Conservation (phyloP, 2,329 filamentous ascomycete species). For the Rhinocladiella similis region DNA sequence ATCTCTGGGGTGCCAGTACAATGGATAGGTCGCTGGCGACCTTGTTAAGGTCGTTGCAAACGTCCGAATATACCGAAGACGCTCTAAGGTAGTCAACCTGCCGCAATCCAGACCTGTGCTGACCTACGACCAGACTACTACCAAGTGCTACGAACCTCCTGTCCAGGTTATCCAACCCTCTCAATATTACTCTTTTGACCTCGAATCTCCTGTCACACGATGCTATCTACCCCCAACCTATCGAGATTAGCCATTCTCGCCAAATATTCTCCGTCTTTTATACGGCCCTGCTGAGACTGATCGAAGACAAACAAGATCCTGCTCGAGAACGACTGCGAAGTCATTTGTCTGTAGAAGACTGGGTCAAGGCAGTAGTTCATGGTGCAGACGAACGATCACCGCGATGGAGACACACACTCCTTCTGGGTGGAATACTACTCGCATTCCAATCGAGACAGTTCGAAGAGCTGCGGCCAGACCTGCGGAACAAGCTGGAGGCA, state of each 20-base stretch:
- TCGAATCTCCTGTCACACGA: conserved; percentile 60
- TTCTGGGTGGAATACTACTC: conserved; percentile 75
- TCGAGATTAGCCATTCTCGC: conserved; percentile 56
- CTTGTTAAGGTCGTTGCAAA: conserved; percentile 61
- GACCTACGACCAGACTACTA: conserved; percentile 47
- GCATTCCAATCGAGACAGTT: conserved; percentile 54
- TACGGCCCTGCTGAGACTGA: conserved; percentile 56
- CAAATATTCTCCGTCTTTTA: conserved; percentile 63
- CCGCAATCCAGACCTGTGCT: conserved; percentile 26
- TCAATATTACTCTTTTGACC: conserved; percentile 62
- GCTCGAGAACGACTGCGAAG: conserved; percentile 45
- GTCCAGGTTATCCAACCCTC: conserved; percentile 57
- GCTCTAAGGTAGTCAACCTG: conserved; percentile 50
- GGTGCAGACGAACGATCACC: conserved; percentile 63
- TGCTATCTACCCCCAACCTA: conserved; percentile 59
- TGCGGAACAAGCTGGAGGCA: conserved; percentile 68
- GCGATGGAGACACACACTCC: conserved; percentile 81
- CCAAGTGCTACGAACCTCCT: conserved; percentile 51
- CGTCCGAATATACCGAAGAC: conserved; percentile 59
- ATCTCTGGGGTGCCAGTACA: neutral
- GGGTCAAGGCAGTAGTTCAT: conserved; percentile 59
- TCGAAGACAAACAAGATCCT: conserved; percentile 47
- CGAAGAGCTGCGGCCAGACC: conserved; percentile 59
- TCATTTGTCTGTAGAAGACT: conserved; percentile 55
- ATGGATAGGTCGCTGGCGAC: conserved; percentile 62